A percentile compares a stretch with the other conserved stretches of the same genome.
Evolutionary conservation across 169 alveolate genomes (phyloP).

Genomic region (Plasmodium reichenowi): DNA sequence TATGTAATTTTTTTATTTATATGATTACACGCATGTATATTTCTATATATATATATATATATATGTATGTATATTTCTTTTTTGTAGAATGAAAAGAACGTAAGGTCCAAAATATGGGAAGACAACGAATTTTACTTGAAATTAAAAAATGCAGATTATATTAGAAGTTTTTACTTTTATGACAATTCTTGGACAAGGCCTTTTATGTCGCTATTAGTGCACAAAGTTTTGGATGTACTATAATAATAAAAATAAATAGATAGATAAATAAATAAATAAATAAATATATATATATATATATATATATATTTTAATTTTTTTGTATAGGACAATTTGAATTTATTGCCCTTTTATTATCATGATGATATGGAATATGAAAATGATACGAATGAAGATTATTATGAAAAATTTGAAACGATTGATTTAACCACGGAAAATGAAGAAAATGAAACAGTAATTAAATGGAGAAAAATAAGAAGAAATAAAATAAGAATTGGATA

Average conservation of each 20-base stretch:
- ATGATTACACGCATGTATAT: not conserved
- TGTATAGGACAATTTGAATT: conserved; percentile 55
- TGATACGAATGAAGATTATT: conserved; percentile 74
- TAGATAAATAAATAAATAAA: no score
- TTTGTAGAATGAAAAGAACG: conserved; percentile 53
- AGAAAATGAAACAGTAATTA: conserved; percentile 70
- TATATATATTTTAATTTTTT: not conserved
- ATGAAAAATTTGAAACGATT: conserved; percentile 63
- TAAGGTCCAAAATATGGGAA: conserved; percentile 69
- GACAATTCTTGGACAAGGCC: conserved; percentile 75
- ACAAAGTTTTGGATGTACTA: conserved; percentile 67
- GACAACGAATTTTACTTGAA: conserved; percentile 66
- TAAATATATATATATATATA: not conserved
- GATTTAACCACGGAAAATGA: conserved; percentile 75
- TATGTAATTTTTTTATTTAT: not conserved
- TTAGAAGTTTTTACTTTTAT: conserved; percentile 71
- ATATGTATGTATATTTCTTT: not conserved
- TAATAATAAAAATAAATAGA: no score
- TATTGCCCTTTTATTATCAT: conserved; percentile 59
- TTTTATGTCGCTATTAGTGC: conserved; percentile 66
- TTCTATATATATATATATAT: no score
- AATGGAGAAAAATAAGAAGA: no score
- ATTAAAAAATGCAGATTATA: conserved; percentile 44
- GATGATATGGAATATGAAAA: conserved; percentile 75
- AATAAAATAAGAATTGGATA: no score